These are phyloP conservation scores for Schizothecium vesticola DNA, from an alignment of 495 filamentous ascomycete species.

Conservation along the genomic window DNA sequence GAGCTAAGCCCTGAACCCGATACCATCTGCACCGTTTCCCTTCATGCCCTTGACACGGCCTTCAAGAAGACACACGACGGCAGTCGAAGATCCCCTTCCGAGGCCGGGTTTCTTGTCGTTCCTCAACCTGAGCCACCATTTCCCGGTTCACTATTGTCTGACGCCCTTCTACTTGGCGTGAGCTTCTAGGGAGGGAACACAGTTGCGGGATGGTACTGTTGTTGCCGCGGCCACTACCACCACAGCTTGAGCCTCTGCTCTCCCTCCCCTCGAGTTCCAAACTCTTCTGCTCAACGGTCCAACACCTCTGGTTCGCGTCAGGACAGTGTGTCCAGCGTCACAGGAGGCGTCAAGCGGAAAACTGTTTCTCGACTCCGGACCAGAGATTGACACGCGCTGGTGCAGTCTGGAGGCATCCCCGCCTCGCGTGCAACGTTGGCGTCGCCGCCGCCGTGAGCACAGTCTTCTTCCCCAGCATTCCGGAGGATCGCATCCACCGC, in stretches of 20 bases:
- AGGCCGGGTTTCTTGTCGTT: neutral
- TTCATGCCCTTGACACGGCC: neutral
- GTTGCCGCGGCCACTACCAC: neutral
- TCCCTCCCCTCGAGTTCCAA: neutral
- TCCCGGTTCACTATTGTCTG: neutral
- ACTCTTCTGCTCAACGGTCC: neutral
- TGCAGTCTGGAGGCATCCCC: neutral
- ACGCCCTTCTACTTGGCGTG: neutral
- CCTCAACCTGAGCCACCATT: neutral
- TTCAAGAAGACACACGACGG: neutral
- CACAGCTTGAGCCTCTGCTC: neutral
- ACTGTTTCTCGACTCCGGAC: neutral
- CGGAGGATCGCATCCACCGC: neutral
- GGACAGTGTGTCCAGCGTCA: neutral
- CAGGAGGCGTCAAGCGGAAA: neutral
- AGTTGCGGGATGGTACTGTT: neutral
- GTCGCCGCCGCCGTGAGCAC: neutral
- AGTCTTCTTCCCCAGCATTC: too few relatives aligned
- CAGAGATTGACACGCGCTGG: neutral
- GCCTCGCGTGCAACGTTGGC: neutral
- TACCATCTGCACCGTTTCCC: neutral
- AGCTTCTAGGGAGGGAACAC: neutral
- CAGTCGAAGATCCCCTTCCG: neutral
- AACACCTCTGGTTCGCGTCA: neutral
- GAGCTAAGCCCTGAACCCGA: neutral